Percentiles rank a stretch among this genome's conserved stretches.
Evolutionary conservation across 371 early-diverging fungal genomes (phyloP).

Genomic region (Mucor mucedo): DNA sequence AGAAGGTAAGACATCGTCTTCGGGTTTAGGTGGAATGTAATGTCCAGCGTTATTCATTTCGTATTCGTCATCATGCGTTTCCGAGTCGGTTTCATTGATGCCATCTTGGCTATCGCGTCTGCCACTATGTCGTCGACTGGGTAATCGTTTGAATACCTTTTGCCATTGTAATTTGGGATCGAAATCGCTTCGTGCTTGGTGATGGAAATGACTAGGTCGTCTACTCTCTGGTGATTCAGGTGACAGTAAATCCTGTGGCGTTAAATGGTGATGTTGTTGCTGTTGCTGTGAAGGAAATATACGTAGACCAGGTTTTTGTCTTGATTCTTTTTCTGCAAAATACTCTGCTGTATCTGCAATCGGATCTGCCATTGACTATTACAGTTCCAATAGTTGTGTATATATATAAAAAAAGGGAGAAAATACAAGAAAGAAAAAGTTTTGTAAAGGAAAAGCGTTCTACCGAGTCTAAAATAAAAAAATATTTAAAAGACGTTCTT

Average conservation of each 20-base stretch:
- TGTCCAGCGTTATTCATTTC: constrained; percentile 2
- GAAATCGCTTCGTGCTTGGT: constrained; percentile 16
- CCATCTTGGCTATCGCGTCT: not conserved
- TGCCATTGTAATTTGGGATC: constrained; percentile 45
- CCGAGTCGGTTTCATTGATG: not conserved
- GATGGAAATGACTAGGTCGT: constrained; percentile 7
- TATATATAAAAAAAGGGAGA: constrained; percentile 5
- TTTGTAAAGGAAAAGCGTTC: constrained; percentile 5
- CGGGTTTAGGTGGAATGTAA: not conserved
- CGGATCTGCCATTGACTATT: constrained; percentile 36
- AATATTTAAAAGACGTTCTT: constrained; percentile 1
- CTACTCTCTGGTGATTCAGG: constrained; percentile 33
- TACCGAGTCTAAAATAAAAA: not conserved
- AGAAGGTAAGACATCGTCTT: constrained; percentile 18
- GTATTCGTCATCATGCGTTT: not conserved
- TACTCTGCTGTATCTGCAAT: constrained; percentile 45
- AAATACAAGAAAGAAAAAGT: constrained; percentile 4
- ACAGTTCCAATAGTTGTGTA: not conserved
- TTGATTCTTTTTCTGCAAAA: constrained; percentile 28
- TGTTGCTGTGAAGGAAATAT: constrained; percentile 5
- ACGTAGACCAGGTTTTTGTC: constrained; percentile 2
- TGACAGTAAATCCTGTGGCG: constrained; percentile 15
- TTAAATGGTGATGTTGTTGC: not conserved
- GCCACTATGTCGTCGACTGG: constrained; percentile 5
- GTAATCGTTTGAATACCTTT: constrained; percentile 31